Evolutionary conservation across 257 asterid species (phyloP).

Genomic region (Solanum paucissectum): DNA sequence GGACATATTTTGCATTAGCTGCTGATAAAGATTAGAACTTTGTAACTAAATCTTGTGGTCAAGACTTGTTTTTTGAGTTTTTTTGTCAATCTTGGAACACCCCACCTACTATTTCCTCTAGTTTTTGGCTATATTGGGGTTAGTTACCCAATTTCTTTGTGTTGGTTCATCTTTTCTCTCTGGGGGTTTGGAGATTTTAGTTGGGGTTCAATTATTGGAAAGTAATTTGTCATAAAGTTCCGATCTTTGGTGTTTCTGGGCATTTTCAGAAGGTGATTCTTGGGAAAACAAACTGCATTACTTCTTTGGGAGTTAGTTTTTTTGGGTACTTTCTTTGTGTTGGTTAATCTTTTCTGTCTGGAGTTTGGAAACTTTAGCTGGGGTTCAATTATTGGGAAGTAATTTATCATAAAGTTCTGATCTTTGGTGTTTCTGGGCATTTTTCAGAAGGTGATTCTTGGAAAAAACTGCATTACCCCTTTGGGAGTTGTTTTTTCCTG

Average conservation of each 20-base stretch:
- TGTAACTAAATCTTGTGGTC: not conserved
- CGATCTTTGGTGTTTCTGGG: not conserved
- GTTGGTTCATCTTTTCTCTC: not conserved
- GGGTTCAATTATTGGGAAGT: not conserved
- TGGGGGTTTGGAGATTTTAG: conserved; percentile 4
- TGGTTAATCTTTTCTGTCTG: not conserved
- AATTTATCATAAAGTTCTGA: not conserved
- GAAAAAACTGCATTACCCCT: not conserved
- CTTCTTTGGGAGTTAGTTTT: not conserved
- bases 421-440: not conserved
- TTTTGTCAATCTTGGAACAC: not conserved
- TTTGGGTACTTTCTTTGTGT: not conserved
- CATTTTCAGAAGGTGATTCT: not conserved
- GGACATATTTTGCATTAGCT: not conserved
- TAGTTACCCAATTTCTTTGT: not conserved
- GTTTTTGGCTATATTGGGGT: not conserved
- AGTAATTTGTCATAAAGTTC: not conserved
- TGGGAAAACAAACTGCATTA: not conserved
- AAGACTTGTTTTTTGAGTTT: not conserved
- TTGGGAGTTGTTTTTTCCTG: not conserved
- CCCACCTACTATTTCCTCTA: not conserved
- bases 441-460: not conserved
- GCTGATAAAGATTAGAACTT: not conserved
- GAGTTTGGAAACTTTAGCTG: not conserved
- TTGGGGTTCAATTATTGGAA: not conserved